Conservation (phyloP, 495 filamentous ascomycete species). For the Hypoxylon intermedium region DNA sequence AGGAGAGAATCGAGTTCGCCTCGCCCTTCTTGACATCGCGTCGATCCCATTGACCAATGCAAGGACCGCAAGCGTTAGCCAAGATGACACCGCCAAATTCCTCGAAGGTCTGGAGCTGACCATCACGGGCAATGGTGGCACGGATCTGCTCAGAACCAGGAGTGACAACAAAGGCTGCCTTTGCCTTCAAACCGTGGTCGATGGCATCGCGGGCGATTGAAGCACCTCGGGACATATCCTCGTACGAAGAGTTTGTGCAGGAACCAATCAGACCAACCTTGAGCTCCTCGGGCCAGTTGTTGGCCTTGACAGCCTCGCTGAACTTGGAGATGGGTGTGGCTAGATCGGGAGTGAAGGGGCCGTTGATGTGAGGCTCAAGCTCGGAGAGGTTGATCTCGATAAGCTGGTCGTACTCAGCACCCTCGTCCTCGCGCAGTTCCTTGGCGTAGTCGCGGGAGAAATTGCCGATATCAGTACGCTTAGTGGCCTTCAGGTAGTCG, state of each 20-base stretch:
- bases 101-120: constrained; percentile 94
- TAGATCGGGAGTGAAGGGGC: constrained; percentile 99
- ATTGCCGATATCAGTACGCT: constrained; percentile 88
- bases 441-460: constrained; percentile 84
- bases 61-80: constrained; percentile 91
- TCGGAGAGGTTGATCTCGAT: constrained; percentile 94
- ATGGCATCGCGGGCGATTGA: constrained; percentile 95
- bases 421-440: constrained; percentile 88
- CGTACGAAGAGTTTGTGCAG: constrained; percentile 99
- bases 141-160: constrained; percentile 98
- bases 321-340: constrained; percentile 98
- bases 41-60: constrained; percentile 90
- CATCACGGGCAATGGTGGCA: constrained; percentile 92
- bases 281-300: constrained; percentile 96
- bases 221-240: constrained; percentile 96
- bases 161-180: constrained; percentile 91
- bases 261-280: constrained; percentile 97
- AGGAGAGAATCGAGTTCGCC: constrained; percentile 93
- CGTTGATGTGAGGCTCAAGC: constrained; percentile 98
- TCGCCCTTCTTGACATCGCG: constrained; percentile 95
- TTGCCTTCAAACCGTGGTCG: constrained; percentile 91
- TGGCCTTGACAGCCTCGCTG: constrained; percentile 88
- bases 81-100: constrained; percentile 96
- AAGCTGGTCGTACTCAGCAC: constrained; percentile 94
- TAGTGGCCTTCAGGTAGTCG: constrained; percentile 92